Evolutionary conservation across 306 rosid species (phyloP).

Genomic region (Begonia loranthoides): DNA sequence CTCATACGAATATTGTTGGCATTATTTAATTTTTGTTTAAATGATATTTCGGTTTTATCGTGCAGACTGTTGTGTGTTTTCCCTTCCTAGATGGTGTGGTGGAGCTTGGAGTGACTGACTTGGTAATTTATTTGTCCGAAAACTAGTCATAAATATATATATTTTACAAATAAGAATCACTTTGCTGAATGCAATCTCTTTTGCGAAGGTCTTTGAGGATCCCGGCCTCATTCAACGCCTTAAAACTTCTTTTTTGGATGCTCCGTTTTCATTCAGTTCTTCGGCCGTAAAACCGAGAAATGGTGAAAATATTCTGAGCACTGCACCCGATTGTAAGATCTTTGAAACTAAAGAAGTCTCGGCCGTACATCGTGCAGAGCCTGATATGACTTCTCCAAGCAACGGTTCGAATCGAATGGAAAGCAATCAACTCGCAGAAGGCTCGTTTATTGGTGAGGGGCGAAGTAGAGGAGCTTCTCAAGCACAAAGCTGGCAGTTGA

Average conservation of each 20-base stretch:
- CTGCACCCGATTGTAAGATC: constrained; percentile 23
- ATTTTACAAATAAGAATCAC: background rate
- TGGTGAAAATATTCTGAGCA: constrained; percentile 10
- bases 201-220: constrained; percentile 54
- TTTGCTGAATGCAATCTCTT: background rate
- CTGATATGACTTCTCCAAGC: constrained; percentile 35
- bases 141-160: background rate
- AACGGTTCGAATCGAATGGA: constrained; percentile 36
- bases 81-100: constrained; percentile 69
- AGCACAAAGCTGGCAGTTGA: constrained; percentile 62
- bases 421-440: constrained; percentile 2
- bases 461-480: constrained; percentile 42
- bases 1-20: too few species aligned
- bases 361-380: constrained; percentile 14
- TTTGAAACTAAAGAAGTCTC: constrained; percentile 23
- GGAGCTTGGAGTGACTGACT: constrained; percentile 61
- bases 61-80: constrained; percentile 74
- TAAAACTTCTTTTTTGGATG: constrained; percentile 35
- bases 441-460: constrained; percentile 30
- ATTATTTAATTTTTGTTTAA: background rate
- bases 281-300: constrained; percentile 20
- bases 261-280: background rate
- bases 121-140: constrained; percentile 19
- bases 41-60: background rate
- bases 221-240: constrained; percentile 41